Conservation (phyloP, 805 yeast species). For the Starmerella sp. region DNA sequence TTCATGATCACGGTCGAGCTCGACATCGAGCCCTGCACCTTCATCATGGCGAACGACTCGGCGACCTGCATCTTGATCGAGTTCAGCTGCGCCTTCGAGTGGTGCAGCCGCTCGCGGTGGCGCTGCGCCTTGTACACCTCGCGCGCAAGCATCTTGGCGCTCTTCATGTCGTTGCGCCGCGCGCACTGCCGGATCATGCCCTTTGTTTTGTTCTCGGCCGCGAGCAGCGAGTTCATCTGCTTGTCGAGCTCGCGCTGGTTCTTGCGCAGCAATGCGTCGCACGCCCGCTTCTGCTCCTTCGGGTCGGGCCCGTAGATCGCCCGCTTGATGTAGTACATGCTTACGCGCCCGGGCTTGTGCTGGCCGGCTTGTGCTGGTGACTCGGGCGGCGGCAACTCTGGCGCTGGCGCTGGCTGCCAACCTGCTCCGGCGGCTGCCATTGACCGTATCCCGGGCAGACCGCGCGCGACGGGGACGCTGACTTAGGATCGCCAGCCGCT, state of each 20-base stretch:
- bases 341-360: too few relatives aligned
- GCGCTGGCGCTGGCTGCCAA: neutral
- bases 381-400: neutral
- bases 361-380: too few relatives aligned
- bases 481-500: neutral
- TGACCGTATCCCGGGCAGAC: neutral
- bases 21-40: constrained; percentile 70
- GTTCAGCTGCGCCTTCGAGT: constrained; percentile 75
- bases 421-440: neutral
- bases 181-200: constrained; percentile 61
- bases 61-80: constrained; percentile 80
- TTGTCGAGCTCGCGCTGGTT: constrained; percentile 78
- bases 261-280: constrained; percentile 68
- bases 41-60: constrained; percentile 80
- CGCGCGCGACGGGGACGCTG: neutral
- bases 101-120: constrained; percentile 62
- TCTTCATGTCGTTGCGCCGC: constrained; percentile 60
- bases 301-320: constrained; percentile 97
- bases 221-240: constrained; percentile 50
- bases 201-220: constrained; percentile 64
- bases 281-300: constrained; percentile 63
- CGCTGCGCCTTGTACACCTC: constrained; percentile 65
- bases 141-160: constrained; percentile 69
- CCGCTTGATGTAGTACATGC: constrained; percentile 74
- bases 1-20: constrained; percentile 72